Percentiles rank a stretch among this genome's conserved stretches.
Conservation (phyloP, 129 eudicot genomes). For the Kitagawia praeruptora region DNA sequence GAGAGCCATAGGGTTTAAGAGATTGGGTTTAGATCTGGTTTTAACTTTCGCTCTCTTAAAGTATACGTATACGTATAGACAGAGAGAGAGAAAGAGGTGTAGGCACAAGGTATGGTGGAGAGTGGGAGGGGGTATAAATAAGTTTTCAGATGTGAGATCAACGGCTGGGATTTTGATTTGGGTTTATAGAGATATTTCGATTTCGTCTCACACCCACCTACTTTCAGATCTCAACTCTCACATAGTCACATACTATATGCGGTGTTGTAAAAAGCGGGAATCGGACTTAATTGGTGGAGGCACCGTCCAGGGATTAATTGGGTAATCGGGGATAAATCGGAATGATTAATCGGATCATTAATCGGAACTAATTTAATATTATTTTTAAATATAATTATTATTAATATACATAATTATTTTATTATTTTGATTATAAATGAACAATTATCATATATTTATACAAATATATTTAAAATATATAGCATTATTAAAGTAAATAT, state of each 20-base stretch:
- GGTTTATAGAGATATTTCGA: background rate
- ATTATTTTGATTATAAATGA: too few species aligned
- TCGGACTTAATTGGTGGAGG: too few species aligned
- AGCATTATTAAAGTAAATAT: too few species aligned
- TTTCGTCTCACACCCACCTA: background rate
- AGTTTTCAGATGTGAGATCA: background rate
- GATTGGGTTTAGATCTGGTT: background rate
- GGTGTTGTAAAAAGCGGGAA: too few species aligned
- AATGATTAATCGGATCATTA: too few species aligned
- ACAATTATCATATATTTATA: too few species aligned
- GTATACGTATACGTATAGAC: background rate
- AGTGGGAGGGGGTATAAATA: conserved; percentile 10
- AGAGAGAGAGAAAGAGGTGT: background rate
- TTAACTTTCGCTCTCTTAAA: background rate
- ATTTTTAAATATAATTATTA: too few species aligned
- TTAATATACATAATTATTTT: too few species aligned
- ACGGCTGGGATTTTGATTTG: background rate
- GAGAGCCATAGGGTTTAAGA: conserved; percentile 1
- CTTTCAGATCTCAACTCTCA: background rate
- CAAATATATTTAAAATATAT: too few species aligned
- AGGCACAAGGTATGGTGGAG: background rate
- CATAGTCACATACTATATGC: background rate
- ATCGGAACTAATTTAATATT: too few species aligned
- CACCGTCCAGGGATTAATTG: too few species aligned
- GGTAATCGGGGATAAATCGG: too few species aligned